Conservation (phyloP, 441 rosid genomes). For the Corymbia calophylla region DNA sequence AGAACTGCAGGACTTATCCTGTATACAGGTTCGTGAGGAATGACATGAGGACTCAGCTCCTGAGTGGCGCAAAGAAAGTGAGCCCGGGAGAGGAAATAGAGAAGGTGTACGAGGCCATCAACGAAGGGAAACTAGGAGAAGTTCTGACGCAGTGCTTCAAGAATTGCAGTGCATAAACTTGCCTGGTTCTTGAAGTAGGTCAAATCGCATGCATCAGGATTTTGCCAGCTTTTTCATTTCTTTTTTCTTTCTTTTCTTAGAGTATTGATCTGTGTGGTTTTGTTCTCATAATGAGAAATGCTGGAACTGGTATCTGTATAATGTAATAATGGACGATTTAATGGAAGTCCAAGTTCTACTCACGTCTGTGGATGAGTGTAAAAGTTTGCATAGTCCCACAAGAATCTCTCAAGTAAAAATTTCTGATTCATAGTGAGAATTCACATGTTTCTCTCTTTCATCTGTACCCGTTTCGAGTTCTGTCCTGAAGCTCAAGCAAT, state of each 20-base stretch:
- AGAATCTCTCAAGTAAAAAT: neutral
- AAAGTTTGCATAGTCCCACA: neutral
- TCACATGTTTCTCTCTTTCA: neutral
- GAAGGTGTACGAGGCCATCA: slow-evolving; percentile 30
- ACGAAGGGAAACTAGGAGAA: slow-evolving; percentile 25
- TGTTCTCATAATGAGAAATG: neutral
- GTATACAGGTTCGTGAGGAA: slow-evolving; percentile 21
- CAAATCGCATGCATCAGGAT: neutral
- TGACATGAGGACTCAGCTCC: slow-evolving; percentile 22
- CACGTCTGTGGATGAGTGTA: neutral
- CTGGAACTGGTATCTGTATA: neutral
- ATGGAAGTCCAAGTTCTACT: neutral
- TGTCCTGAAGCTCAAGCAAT: neutral
- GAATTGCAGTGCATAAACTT: neutral
- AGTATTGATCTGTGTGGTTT: neutral
- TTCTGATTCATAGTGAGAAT: neutral
- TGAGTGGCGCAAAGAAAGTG: slow-evolving; percentile 27
- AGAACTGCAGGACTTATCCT: slow-evolving; percentile 26
- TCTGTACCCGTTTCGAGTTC: neutral
- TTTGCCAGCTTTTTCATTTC: neutral
- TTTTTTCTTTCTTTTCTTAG: neutral
- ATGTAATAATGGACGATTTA: neutral
- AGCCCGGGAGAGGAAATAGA: slow-evolving; percentile 39
- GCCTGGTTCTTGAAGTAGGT: neutral
- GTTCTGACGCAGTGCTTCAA: slow-evolving; percentile 22